Base-by-base conservation (phyloP, 345 rosid species). In the Eutrema yunnanense region DNA sequence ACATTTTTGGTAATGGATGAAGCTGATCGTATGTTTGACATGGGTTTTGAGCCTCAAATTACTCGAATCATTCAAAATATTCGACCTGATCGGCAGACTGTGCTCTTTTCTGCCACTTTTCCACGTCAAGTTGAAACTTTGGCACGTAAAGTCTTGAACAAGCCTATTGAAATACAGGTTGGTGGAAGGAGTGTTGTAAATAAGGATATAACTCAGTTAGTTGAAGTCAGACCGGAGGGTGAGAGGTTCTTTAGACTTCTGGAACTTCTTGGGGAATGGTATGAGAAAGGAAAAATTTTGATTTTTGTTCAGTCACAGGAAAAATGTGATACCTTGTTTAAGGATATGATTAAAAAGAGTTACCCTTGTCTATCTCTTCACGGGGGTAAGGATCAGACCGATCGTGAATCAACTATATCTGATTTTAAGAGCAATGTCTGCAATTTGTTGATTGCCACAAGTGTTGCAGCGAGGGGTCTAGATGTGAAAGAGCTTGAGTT, bases 141-240 rank as follows among this genome's bases (percentile, higher is more conserved):
- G 84, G 99, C 99, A 11, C 96, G 96, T 33, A 87, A 83, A 68
- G 96, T 92, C 34, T 71, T 90, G 82, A 88, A 71, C 81, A 95
- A 86, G 72, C 97, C 99, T 53, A 82, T 92, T 41, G 96, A 86
- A 66, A 86, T 95, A 67, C 99, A 95, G 80, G 92, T 92, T 38
- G 97, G 96, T 76, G 99, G 99, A 73, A 84, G 99, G 86, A 95
- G 99, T 68, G 99, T 95, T 77, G 99, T 92, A 69, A 92, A 90
- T 83, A 90, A 85, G 81, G 99, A 95, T 73, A 92, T 95, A 66
- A 71, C 86, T 40, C 99, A 90, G 78, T 76, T 90, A 79, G 93
- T 95, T 16, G 99, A 95, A 87, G 86, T 92, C 69, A 85, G 97
- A 75, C 96, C 92, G 14, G 99, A 95, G 82, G 81, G 82, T 79